Base-by-base conservation (phyloP, 495 filamentous ascomycete genomes). In the Daldinia loculata region DNA sequence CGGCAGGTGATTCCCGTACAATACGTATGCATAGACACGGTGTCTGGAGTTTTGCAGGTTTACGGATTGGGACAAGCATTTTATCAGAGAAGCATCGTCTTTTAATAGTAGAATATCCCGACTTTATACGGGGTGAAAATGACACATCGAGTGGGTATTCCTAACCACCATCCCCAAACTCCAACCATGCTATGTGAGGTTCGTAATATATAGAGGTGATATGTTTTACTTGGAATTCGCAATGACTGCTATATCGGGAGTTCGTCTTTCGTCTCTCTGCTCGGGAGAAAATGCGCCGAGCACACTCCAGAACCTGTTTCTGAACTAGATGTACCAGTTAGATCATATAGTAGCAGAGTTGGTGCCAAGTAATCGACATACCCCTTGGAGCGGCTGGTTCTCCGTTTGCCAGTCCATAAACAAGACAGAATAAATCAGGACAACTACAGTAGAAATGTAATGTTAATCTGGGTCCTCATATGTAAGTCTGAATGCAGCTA, bases 371-470 rank as follows among this genome's bases (percentile, higher is more conserved):
- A 29, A 29, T 29, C 27, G 5, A 29, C 29, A 62, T 80, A 89
- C 88, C 15, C 78, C 86, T 61, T 88, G 82, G 76, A 93, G 91
- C 2, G 90, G 89, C 50, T 86, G 84, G 26, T 83, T 82, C 61
- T 86, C 83, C 15, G 84, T 80, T 64, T 85, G 85, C 89, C 89
- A 93, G 61, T 97, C 90, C 87, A 93, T 88, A 71, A 92, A 94
- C 8, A 97, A 82, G 27, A 94, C 82, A 5, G 87, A 82, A 76
- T 94, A 97, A n/a, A 88, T 76, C 12, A 90, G 29, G 8, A 95
- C 86, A 75, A 85, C 91, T 94, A 76, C 30, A 50, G 57, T 59
- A 45, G 58, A 66, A 30, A 53, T n/a, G 15, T 12, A 34, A 24
- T 29, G 61, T 68, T 56, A 69, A 61, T 71, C 15, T 58, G 58